Evolutionary conservation across 2,329 filamentous ascomycete species (phyloP).

Genomic region (Cladophialophora bantiana): DNA sequence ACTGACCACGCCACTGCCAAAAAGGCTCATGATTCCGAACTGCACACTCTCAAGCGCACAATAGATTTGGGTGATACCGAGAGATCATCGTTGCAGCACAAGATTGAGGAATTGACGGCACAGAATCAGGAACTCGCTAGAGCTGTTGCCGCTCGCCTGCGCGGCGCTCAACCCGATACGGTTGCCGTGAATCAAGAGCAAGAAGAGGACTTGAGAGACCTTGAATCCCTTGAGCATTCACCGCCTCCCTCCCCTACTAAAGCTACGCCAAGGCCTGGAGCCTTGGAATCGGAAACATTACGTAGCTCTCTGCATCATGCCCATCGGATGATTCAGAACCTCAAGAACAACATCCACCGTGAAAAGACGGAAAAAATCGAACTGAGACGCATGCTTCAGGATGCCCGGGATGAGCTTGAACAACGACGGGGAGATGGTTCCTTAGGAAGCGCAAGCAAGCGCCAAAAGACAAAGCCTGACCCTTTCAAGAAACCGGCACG

Average conservation of each 20-base stretch:
- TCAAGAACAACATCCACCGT: constrained; percentile 92
- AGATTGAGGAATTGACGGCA: constrained; percentile 82
- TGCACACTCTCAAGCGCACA: constrained; percentile 82
- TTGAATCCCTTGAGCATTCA: constrained; percentile 83
- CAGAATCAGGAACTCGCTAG: constrained; percentile 92
- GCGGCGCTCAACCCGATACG: constrained; percentile 64
- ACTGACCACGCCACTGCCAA: constrained; percentile 80
- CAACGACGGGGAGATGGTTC: constrained; percentile 61
- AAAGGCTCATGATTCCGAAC: constrained; percentile 87
- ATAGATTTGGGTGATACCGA: constrained; percentile 80
- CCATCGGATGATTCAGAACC: constrained; percentile 93
- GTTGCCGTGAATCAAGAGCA: constrained; percentile 61
- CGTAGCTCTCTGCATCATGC: constrained; percentile 94
- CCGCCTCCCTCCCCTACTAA: constrained; percentile 91
- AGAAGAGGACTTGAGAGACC: constrained; percentile 67
- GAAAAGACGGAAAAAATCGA: constrained; percentile 99
- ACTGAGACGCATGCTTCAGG: constrained; percentile 91
- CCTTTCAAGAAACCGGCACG: constrained; percentile 79
- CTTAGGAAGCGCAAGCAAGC: constrained; percentile 59
- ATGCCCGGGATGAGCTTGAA: constrained; percentile 90
- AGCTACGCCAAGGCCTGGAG: constrained; percentile 83
- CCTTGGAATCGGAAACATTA: constrained; percentile 93
- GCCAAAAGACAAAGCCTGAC: constrained; percentile 67
- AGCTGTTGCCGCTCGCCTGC: constrained; percentile 77
- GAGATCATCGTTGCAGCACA: constrained; percentile 77